phyloP scores from a whole-genome alignment of 352 stramenopile genomes.

The Phytophthora pistaciae region DNA sequence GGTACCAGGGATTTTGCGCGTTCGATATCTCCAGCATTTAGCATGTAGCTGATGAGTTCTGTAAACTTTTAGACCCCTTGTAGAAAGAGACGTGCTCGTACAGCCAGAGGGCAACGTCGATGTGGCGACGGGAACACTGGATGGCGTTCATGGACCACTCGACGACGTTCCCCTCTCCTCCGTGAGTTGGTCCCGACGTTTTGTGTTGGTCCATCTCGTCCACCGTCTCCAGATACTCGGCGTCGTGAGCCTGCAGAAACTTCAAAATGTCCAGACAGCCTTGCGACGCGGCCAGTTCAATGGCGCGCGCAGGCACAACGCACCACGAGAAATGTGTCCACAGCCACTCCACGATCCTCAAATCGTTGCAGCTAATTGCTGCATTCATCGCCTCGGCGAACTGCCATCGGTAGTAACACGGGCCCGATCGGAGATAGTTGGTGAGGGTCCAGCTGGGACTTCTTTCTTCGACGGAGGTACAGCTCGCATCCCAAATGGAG shows the following conservation, averaged over 20 bases:
- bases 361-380: neutral
- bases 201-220: neutral
- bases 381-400: slow-evolving; percentile 3
- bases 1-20: neutral
- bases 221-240: neutral
- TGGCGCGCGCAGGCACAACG: neutral
- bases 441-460: neutral
- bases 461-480: neutral
- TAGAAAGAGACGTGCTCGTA: neutral
- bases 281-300: neutral
- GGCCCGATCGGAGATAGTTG: slow-evolving; percentile 11
- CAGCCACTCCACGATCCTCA: neutral
- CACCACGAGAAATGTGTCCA: neutral
- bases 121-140: neutral
- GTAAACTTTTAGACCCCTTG: neutral
- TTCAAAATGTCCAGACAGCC: neutral
- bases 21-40: neutral
- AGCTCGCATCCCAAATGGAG: slow-evolving; percentile 13
- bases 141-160: neutral
- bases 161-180: neutral
- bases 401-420: slow-evolving; percentile 4
- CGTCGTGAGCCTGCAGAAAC: neutral
- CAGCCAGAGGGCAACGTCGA: neutral
- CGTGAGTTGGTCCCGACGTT: neutral
- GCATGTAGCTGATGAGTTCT: neutral